A percentile compares a stretch with the other conserved stretches of the same genome.
These are phyloP conservation scores for Geotrichum reessii DNA, from an alignment of 1,139 yeast genomes.

Conservation along the genomic window DNA sequence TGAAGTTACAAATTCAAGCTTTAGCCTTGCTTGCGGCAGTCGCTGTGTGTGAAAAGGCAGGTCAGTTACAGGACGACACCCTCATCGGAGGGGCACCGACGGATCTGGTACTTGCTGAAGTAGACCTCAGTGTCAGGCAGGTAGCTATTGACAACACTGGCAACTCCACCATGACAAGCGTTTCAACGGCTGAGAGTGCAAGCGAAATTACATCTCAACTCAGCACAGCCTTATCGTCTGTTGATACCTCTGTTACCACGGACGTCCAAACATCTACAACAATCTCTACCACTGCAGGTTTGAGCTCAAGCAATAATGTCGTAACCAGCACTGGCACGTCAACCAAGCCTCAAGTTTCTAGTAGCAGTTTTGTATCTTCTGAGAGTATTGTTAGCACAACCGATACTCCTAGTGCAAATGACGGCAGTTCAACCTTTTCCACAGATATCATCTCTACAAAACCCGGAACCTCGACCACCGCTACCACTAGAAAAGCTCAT, in stretches of 20 bases:
- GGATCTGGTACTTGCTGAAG: background rate
- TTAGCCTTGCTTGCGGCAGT: background rate
- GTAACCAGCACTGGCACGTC: background rate
- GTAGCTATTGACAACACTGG: background rate
- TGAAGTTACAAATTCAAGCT: background rate
- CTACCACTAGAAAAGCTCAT: conserved; percentile 4
- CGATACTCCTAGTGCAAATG: background rate
- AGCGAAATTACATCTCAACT: background rate
- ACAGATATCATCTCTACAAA: conserved; percentile 9
- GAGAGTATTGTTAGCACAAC: background rate
- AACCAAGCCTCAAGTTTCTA: background rate
- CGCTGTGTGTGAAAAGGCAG: background rate
- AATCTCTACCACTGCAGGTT: background rate
- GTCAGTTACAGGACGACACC: background rate
- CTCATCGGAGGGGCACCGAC: background rate
- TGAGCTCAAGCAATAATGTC: background rate
- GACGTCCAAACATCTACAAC: background rate
- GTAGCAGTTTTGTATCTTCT: background rate
- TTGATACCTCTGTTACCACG: background rate
- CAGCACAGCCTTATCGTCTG: background rate
- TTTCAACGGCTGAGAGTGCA: background rate
- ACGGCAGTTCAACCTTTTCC: conserved; percentile 10
- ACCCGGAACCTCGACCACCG: background rate
- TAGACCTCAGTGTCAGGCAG: conserved; percentile 3
- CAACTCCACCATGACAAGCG: background rate